Conservation (phyloP, 2,329 filamentous ascomycete genomes). For the Pseudogymnoascus sp. region DNA sequence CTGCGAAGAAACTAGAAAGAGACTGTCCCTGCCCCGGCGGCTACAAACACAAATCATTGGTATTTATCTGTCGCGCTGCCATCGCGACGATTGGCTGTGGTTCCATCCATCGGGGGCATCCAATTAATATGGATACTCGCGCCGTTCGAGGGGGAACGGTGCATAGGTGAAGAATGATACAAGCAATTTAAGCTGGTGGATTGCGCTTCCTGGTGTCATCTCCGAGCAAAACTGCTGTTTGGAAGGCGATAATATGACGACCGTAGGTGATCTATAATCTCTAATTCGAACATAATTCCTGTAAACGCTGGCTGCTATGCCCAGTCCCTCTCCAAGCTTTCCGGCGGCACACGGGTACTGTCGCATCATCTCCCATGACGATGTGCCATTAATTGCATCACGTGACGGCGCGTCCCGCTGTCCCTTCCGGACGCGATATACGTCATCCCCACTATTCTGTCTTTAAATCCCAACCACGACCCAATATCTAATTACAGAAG, state of each 20-base stretch:
- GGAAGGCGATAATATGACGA: not conserved
- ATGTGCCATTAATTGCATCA: not conserved
- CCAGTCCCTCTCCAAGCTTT: not conserved
- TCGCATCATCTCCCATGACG: slow-evolving; percentile 1
- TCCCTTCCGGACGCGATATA: not conserved
- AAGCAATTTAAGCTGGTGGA: not conserved
- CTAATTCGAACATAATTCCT: not conserved
- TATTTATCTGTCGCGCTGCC: not conserved
- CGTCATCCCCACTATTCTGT: not conserved
- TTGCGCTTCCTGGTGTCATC: not conserved
- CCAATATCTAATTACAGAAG: not conserved
- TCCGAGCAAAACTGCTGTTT: not conserved
- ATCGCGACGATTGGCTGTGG: not conserved
- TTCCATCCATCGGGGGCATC: not conserved
- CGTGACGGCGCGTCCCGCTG: not conserved
- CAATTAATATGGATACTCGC: slow-evolving; percentile 1
- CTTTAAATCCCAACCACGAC: not conserved
- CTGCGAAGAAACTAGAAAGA: not conserved
- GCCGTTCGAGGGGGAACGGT: not conserved
- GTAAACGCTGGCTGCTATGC: not conserved
- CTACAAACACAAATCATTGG: not conserved
- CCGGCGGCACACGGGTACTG: not conserved
- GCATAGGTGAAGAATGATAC: not conserved
- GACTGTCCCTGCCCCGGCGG: not conserved
- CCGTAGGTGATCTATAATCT: not conserved